Percentiles rank a stretch among this genome's conserved stretches.
These are phyloP conservation scores for Forsythia viridissima DNA, from an alignment of 257 asterid species.

Conservation along the genomic window DNA sequence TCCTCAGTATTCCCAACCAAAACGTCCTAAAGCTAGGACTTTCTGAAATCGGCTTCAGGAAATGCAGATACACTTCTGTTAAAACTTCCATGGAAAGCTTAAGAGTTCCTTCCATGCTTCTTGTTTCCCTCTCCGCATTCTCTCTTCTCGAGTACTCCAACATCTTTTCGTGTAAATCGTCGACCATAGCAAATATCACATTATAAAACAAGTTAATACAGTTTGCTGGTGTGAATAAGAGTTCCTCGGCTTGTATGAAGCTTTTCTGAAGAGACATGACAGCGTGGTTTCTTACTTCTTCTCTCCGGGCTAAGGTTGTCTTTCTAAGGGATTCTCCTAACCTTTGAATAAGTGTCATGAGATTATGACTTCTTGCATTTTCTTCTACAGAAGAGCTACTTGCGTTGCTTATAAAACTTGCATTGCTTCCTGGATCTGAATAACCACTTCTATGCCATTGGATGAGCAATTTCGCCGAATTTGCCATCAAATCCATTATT, in stretches of 20 bases:
- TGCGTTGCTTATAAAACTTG: constrained; percentile 42
- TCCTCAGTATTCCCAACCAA: constrained; percentile 76
- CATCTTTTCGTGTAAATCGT: constrained; percentile 88
- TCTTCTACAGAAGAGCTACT: constrained; percentile 57
- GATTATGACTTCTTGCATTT: constrained; percentile 42
- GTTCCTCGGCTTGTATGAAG: constrained; percentile 71
- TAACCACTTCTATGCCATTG: constrained; percentile 78
- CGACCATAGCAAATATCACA: constrained; percentile 80
- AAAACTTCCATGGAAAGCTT: constrained; percentile 80
- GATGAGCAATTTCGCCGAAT: constrained; percentile 62
- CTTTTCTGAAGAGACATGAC: constrained; percentile 65
- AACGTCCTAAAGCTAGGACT: constrained; percentile 68
- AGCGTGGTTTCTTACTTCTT: constrained; percentile 86
- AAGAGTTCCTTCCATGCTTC: constrained; percentile 86
- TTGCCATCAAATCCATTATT: constrained; percentile 75
- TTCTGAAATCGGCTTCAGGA: constrained; percentile 71
- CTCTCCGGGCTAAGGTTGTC: constrained; percentile 88
- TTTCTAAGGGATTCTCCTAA: constrained; percentile 82
- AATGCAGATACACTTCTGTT: constrained; percentile 60
- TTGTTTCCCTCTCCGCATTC: constrained; percentile 79
- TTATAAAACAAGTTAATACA: constrained; percentile 71
- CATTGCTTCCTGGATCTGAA: constrained; percentile 67
- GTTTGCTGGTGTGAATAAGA: constrained; percentile 64
- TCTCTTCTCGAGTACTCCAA: constrained; percentile 80
- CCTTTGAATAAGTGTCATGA: constrained; percentile 61